Percentiles rank a stretch among this genome's conserved stretches.
phyloP scores from a whole-genome alignment of 2,329 filamentous ascomycete species.

The Pseudopithomyces maydicus region DNA sequence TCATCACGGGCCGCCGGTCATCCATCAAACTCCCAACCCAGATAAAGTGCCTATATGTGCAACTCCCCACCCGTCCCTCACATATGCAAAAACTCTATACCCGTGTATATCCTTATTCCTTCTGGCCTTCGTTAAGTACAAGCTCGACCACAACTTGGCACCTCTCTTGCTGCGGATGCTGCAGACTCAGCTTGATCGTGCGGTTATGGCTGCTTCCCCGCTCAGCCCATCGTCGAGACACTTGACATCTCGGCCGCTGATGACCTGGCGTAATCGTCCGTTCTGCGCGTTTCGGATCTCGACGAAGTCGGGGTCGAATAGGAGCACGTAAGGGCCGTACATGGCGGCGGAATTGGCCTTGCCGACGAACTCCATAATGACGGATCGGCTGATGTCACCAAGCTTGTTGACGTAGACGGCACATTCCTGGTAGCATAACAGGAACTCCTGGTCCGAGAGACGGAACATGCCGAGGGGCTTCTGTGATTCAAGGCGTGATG shows the following conservation, averaged over 20 bases:
- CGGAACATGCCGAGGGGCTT: conserved; percentile 95
- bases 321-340: conserved; percentile 86
- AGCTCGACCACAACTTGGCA: conserved; percentile 91
- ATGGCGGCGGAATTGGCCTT: conserved; percentile 86
- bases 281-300: conserved; percentile 98
- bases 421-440: conserved; percentile 93
- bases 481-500: conserved; percentile 79
- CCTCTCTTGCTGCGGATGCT: conserved; percentile 83
- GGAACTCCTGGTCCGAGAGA: conserved; percentile 77
- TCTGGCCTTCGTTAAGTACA: conserved; percentile 86
- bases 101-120: conserved; percentile 46
- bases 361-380: conserved; percentile 99
- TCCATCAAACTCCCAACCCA: conserved; percentile 20
- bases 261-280: conserved; percentile 89
- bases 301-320: conserved; percentile 96
- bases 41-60: conserved; percentile 48
- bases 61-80: conserved; percentile 41
- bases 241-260: conserved; percentile 86
- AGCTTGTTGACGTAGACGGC: conserved; percentile 98
- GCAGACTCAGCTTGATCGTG: conserved; percentile 93
- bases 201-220: conserved; percentile 56
- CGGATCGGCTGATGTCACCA: conserved; percentile 88
- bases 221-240: conserved; percentile 74
- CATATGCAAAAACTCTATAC: neutral
- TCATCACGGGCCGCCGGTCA: conserved; percentile 9